Evolutionary conservation across 805 yeast genomes (phyloP).

Genomic region (Nakazawaea wyomingensis): DNA sequence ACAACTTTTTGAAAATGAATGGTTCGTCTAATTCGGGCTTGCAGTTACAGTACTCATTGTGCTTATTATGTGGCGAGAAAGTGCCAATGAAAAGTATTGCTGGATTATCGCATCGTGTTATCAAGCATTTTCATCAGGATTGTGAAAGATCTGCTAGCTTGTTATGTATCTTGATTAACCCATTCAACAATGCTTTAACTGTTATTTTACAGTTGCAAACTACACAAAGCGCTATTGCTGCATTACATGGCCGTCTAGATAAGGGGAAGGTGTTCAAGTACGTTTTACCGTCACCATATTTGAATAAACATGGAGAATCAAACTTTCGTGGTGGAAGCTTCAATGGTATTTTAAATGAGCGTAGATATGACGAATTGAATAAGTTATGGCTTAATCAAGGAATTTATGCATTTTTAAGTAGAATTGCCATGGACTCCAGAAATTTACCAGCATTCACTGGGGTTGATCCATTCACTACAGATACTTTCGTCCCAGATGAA

Average conservation of each 20-base stretch:
- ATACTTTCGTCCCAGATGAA: neutral
- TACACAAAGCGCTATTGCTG: slow-evolving; percentile 2
- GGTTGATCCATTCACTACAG: slow-evolving; percentile 1
- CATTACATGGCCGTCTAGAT: slow-evolving; percentile 14
- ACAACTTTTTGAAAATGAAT: slow-evolving; percentile 20
- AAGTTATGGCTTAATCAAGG: slow-evolving; percentile 60
- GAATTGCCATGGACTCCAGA: slow-evolving; percentile 21
- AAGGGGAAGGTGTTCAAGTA: slow-evolving; percentile 23
- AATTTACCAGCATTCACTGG: slow-evolving; percentile 5
- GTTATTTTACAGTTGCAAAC: slow-evolving; percentile 24
- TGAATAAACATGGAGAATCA: slow-evolving; percentile 73
- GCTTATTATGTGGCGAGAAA: slow-evolving; percentile 41
- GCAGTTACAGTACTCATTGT: slow-evolving; percentile 34
- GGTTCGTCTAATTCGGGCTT: neutral
- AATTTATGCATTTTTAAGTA: slow-evolving; percentile 41
- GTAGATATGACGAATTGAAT: slow-evolving; percentile 52
- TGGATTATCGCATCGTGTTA: slow-evolving; percentile 24
- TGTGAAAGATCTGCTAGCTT: slow-evolving; percentile 24
- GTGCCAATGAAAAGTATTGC: slow-evolving; percentile 21
- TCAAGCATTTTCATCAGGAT: slow-evolving; percentile 24
- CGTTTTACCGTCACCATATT: slow-evolving; percentile 50
- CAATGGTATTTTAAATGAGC: slow-evolving; percentile 44
- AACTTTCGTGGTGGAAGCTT: slow-evolving; percentile 50
- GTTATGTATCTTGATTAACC: slow-evolving; percentile 13
- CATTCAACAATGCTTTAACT: slow-evolving; percentile 20